These are phyloP conservation scores for Trichoderma harzianum DNA, from an alignment of 2,329 filamentous ascomycete species.

Conservation along the genomic window DNA sequence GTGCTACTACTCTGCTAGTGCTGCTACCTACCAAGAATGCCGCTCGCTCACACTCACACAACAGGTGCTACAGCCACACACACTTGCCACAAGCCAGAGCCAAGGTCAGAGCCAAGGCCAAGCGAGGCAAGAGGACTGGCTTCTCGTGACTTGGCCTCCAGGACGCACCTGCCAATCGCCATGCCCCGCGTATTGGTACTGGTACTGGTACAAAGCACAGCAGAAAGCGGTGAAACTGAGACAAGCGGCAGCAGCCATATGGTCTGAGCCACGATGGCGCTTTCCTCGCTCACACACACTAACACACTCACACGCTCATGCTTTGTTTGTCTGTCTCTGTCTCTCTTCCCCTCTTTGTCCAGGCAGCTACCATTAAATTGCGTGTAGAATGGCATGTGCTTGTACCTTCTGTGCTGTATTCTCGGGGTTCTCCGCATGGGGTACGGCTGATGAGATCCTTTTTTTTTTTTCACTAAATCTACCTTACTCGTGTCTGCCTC, in stretches of 20 bases:
- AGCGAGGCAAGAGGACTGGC: not conserved
- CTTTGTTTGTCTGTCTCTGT: not conserved
- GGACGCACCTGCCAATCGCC: not conserved
- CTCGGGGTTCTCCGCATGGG: not conserved
- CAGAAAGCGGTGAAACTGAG: constrained; percentile 11
- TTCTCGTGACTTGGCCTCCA: not conserved
- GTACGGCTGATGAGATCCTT: not conserved
- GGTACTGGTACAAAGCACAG: not conserved
- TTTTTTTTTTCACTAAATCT: not conserved
- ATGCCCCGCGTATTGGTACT: not conserved
- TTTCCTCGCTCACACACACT: not conserved
- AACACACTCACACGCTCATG: not conserved
- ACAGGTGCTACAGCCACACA: not conserved
- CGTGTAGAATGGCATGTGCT: not conserved
- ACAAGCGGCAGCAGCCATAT: not conserved
- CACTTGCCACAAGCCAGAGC: not conserved
- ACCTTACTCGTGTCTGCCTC: not conserved
- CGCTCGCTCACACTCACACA: not conserved
- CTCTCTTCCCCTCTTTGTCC: not conserved
- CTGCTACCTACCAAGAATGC: not conserved
- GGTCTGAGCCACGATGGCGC: constrained; percentile 3
- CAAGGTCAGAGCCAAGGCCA: not conserved
- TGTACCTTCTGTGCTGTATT: not conserved
- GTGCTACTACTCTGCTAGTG: not conserved
- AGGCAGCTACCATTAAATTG: not conserved